Evolutionary conservation across 225 moss, liverwort and hornwort species (phyloP), one percentile per base, ranked within the genome.

Genomic region (Straminergon stramineum): DNA sequence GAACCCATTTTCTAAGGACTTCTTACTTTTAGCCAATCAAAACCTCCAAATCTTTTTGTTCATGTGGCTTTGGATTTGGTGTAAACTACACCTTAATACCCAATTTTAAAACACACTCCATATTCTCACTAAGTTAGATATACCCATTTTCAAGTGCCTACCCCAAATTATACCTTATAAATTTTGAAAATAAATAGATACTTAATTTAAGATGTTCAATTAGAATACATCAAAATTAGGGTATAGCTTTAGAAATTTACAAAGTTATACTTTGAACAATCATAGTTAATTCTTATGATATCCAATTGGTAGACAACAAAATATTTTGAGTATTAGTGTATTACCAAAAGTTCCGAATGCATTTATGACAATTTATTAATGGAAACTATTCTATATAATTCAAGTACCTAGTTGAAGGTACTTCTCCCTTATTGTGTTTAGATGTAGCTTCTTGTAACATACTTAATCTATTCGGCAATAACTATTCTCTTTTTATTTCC

Each of bases 361-460:
- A 66, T 66, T 66, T 66, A 66, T 17, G 18, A 18, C 10, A 66
- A 66, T 35, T 66, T 35, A 34, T 35, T 66, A 35, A 35, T 37
- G 3, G 6, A 68, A 68, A 68, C 20, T 68, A 37, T 10, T 67
- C 3, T 67, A 11, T 35, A 35, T 20, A 3, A 2, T 2, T n/a
- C 68, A 68, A n/a, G 7, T 37, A 68, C 4, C 22, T 4, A n/a
- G 4, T n/a, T 23, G 13, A 69, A 69, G 69, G 22, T 13, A 23
- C 13, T 69, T n/a, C 22, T n/a, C n/a, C 22, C 0, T 13, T 21
- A 22, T n/a, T 0, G 6, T 0, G 0, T n/a, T n/a, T 22, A 11
- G n/a, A 69, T n/a, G n/a, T 13, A 22, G 4, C 13, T 69, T 69
- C 13, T 13, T 69, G 2, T 7, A n/a, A 69, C 4, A n/a, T n/a